Evolutionary conservation across 768 basidiomycete species (phyloP), one percentile per base, ranked within the genome.

Genomic region (Psilocybe tampanensis): DNA sequence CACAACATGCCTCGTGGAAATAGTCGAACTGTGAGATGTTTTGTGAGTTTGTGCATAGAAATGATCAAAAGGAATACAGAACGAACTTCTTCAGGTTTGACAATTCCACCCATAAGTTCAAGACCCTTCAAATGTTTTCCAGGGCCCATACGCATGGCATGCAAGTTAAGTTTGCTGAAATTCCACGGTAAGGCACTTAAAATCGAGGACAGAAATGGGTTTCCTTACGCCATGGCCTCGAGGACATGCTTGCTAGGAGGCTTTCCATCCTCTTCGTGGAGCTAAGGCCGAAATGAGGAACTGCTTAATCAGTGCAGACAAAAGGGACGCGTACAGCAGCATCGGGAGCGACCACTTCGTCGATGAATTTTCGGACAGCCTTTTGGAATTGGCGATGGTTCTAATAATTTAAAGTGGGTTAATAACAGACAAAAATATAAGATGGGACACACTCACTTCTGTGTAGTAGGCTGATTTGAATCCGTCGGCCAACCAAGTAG

Each of bases 141-240:
- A 21, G 95, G 95, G 15, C 96, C 96, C 74, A 95, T 79, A 18
- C 92, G 86, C 95, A 97, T 96, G 13, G 92, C 91, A 68, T 93
- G 90, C 18, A 98, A 54, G 65, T 94, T 86, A 26, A 83, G 51
- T 49, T 86, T 85, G 15, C 86, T 88, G 36, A 26, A 26, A 29
- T 29, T 54, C 22, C 23, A n/a, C n/a, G 32, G 39, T 50, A 23
- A 19, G 23, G n/a, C 8, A 21, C 8, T 23, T 26, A 44, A 53
- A 39, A 36, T 24, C 52, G 12, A 22, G 22, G 19, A 18, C 13
- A 41, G 13, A 41, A 29, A 24, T 21, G 12, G 32, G 12, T 44
- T 9, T 72, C 71, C 73, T 83, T 60, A 76, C 75, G 73, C 75
- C 90, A 96, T 90, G 59, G 85, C 84, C 64, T 94, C 85, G 47